Conservation (phyloP, 148 eudicot species). For the Rhododendron kiyosumense region DNA sequence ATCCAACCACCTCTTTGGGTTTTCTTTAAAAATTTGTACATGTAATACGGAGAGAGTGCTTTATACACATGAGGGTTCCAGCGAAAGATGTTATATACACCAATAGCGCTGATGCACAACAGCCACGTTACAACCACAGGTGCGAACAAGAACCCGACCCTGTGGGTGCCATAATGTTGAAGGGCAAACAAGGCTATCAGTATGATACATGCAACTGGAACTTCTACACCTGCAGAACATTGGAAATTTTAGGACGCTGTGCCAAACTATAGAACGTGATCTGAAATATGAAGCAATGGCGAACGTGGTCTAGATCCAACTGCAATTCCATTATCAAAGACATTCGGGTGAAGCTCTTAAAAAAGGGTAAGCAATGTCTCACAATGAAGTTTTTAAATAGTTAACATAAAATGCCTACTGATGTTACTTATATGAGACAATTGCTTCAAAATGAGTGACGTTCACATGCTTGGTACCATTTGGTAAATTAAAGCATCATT, state of each 20-base stretch:
- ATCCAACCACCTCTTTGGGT: slow-evolving; percentile 62
- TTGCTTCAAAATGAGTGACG: neutral
- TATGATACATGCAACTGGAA: slow-evolving; percentile 63
- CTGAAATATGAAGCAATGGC: neutral
- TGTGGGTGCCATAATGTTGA: slow-evolving; percentile 75
- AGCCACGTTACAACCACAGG: slow-evolving; percentile 68
- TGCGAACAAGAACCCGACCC: slow-evolving; percentile 70
- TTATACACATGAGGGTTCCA: slow-evolving; percentile 69
- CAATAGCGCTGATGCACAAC: slow-evolving; percentile 55
- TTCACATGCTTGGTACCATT: neutral
- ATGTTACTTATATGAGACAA: neutral
- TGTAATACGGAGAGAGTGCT: slow-evolving; percentile 68
- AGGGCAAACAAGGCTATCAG: slow-evolving; percentile 67
- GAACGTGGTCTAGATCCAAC: neutral
- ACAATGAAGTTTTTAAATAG: neutral
- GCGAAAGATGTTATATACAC: slow-evolving; percentile 54
- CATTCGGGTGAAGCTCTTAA: neutral
- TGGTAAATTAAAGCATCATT: neutral
- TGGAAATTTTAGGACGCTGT: neutral
- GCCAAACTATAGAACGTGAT: neutral
- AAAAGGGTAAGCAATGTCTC: neutral
- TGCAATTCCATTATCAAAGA: neutral
- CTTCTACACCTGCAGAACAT: slow-evolving; percentile 60
- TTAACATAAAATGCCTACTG: neutral
- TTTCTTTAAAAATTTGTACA: slow-evolving; percentile 63